phyloP scores from a whole-genome alignment of 345 rosid species.

The Eucalyptus camaldulensis region DNA sequence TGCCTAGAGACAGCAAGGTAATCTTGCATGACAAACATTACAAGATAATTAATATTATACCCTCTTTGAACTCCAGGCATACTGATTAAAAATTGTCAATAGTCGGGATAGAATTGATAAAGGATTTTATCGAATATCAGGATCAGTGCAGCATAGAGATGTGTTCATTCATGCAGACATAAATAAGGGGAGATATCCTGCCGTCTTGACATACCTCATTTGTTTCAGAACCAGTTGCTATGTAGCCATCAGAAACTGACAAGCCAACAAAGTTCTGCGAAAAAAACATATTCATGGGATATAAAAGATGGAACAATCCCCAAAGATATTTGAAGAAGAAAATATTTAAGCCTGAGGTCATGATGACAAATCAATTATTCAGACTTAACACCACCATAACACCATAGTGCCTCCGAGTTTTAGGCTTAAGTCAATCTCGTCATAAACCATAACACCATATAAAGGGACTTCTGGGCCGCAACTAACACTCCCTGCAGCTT shows the following conservation, averaged over 20 bases:
- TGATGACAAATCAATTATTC: background rate
- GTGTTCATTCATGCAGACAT: background rate
- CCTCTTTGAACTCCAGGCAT: background rate
- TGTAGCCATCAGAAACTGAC: constrained; percentile 89
- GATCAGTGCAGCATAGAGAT: background rate
- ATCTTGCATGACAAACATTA: background rate
- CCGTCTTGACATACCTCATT: constrained; percentile 56
- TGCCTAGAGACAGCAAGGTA: background rate
- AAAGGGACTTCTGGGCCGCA: background rate
- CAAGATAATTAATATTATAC: background rate
- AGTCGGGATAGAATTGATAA: background rate
- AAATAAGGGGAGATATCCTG: background rate
- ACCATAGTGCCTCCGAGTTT: background rate
- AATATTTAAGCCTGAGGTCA: background rate
- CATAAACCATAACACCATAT: background rate
- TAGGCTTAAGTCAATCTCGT: background rate
- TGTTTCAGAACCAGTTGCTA: constrained; percentile 97
- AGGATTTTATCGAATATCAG: background rate
- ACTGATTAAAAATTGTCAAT: background rate
- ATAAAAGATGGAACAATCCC: background rate
- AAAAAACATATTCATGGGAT: background rate
- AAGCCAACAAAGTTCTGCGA: constrained; percentile 93
- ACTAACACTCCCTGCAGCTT: background rate
- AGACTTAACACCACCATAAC: background rate
- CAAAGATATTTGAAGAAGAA: background rate